phyloP scores from a whole-genome alignment of 805 yeast species.

The Ogataea henricii region DNA sequence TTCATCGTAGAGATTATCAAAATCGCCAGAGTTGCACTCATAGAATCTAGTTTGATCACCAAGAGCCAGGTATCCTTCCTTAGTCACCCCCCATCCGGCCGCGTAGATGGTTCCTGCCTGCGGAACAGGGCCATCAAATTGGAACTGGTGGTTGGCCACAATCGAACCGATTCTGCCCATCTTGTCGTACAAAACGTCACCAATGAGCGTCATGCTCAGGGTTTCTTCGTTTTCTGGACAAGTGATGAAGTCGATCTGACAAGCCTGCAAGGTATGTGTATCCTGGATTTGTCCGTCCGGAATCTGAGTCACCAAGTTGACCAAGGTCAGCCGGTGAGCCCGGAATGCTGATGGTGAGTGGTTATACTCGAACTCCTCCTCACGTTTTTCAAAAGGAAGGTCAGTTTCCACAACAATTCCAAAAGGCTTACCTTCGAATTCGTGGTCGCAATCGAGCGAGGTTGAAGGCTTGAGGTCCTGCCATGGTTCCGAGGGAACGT shows the following conservation, averaged over 20 bases:
- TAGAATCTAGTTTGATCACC: slow-evolving; percentile 3
- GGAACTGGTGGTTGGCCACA: slow-evolving; percentile 5
- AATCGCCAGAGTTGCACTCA: slow-evolving; percentile 2
- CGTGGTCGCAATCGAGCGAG: not conserved
- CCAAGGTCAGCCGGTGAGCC: not conserved
- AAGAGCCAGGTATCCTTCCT: slow-evolving; percentile 2
- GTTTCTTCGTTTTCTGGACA: slow-evolving; percentile 4
- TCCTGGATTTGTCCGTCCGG: slow-evolving; percentile 2
- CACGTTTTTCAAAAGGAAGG: not conserved
- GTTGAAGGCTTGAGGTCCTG: slow-evolving; percentile 1
- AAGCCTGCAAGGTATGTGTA: slow-evolving; percentile 1
- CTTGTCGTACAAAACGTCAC: not conserved
- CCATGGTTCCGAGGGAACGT: slow-evolving; percentile 3
- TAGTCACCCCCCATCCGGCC: slow-evolving; percentile 4
- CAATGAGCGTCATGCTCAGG: slow-evolving; percentile 1
- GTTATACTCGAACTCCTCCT: not conserved
- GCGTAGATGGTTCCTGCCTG: slow-evolving; percentile 6
- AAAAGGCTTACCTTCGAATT: slow-evolving; percentile 1
- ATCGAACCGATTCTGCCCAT: slow-evolving; percentile 5
- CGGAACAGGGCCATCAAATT: slow-evolving; percentile 5
- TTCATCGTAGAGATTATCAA: slow-evolving; percentile 1
- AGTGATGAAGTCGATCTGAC: slow-evolving; percentile 1
- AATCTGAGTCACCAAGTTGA: slow-evolving; percentile 5
- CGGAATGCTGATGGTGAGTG: not conserved
- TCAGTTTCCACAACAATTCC: slow-evolving; percentile 3